A percentile compares a stretch with the other conserved stretches of the same genome.
These are phyloP conservation scores for Heritiera fomes DNA, from an alignment of 345 rosid genomes.

Conservation along the genomic window DNA sequence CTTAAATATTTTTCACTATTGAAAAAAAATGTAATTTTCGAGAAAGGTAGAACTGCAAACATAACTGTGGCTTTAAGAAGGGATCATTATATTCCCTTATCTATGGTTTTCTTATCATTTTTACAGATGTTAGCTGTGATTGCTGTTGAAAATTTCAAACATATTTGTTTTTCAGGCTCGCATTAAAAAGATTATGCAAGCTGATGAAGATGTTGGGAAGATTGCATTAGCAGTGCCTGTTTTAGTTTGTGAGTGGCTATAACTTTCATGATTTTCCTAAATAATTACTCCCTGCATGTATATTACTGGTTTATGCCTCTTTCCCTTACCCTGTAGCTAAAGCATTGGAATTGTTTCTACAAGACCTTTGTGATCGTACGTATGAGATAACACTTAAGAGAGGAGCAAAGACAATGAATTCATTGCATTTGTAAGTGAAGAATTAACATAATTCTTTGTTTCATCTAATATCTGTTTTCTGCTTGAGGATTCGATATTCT, in stretches of 20 bases:
- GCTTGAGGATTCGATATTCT: background rate
- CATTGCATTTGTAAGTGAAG: slow-evolving; percentile 86
- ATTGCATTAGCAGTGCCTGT: slow-evolving; percentile 98
- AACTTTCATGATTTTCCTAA: slow-evolving; percentile 9
- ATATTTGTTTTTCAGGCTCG: slow-evolving; percentile 64
- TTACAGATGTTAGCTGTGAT: background rate
- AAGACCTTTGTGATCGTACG: slow-evolving; percentile 96
- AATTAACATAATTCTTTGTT: background rate
- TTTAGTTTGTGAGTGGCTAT: slow-evolving; percentile 82
- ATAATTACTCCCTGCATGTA: background rate
- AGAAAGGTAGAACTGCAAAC: background rate
- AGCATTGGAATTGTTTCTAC: slow-evolving; percentile 95
- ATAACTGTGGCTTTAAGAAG: background rate
- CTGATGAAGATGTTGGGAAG: slow-evolving; percentile 99
- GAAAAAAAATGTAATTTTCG: background rate
- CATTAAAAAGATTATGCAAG: slow-evolving; percentile 99
- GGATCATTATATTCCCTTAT: background rate
- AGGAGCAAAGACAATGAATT: slow-evolving; percentile 96
- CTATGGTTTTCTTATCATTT: background rate
- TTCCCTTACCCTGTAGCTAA: slow-evolving; percentile 64
- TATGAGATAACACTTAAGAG: slow-evolving; percentile 92
- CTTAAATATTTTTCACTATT: background rate
- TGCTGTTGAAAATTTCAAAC: background rate
- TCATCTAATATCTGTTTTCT: background rate
- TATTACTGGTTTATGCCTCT: slow-evolving; percentile 25